phyloP scores from a whole-genome alignment of 768 basidiomycete species.

The Lentinula raphanica region DNA sequence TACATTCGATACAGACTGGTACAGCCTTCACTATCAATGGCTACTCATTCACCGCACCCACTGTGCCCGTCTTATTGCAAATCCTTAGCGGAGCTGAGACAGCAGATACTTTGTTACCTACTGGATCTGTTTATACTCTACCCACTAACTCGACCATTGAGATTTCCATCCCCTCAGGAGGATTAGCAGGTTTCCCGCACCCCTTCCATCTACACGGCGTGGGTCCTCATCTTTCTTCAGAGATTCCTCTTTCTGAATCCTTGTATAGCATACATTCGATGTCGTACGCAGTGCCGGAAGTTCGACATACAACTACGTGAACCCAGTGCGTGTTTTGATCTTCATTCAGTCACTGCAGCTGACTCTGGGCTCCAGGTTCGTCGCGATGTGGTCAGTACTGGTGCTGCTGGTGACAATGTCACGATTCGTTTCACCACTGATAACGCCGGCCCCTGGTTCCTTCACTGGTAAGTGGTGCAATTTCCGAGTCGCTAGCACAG shows the following conservation, averaged over 20 bases:
- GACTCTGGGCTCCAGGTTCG: constrained; percentile 4
- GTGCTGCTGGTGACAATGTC: constrained; percentile 24
- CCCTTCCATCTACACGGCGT: constrained; percentile 7
- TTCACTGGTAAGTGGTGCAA: constrained; percentile 4
- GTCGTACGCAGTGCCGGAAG: constrained; percentile 39
- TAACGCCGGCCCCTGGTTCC: constrained; percentile 32
- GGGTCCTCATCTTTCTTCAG: not conserved
- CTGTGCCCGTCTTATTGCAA: constrained; percentile 51
- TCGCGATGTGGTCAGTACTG: constrained; percentile 44
- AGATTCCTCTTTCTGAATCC: not conserved
- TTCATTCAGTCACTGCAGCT: not conserved
- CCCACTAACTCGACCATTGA: constrained; percentile 43
- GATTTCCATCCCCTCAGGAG: constrained; percentile 33
- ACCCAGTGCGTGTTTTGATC: constrained; percentile 29
- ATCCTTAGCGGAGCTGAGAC: constrained; percentile 48
- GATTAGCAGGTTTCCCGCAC: constrained; percentile 22
- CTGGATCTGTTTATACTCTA: constrained; percentile 41
- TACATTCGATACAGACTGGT: not conserved
- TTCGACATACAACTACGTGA: constrained; percentile 34
- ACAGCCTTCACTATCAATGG: constrained; percentile 26
- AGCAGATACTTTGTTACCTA: constrained; percentile 43
- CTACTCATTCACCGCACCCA: constrained; percentile 29
- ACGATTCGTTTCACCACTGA: constrained; percentile 47
- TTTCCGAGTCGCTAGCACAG: no score
- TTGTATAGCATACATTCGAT: constrained; percentile 31